Percentiles rank a stretch among this genome's conserved stretches.
Evolutionary conservation across 1,284 basidiomycete species (phyloP).

Genomic region (Apiotrichum siamense): DNA sequence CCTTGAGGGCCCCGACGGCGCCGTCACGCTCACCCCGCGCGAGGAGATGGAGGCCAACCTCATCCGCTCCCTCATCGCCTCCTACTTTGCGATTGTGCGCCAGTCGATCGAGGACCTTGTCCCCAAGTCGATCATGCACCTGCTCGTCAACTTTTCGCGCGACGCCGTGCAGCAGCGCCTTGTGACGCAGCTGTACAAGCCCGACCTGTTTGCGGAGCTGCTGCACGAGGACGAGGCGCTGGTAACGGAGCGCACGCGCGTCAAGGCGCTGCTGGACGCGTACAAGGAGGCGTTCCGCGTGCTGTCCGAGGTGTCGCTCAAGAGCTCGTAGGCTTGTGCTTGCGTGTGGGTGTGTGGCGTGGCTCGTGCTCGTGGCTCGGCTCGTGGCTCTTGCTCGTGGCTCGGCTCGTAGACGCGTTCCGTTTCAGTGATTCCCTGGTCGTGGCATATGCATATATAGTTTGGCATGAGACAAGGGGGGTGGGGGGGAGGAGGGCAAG

Average conservation of each 20-base stretch:
- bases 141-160: constrained; percentile 77
- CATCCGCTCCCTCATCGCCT: constrained; percentile 88
- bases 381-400: too few species aligned
- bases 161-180: constrained; percentile 94
- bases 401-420: too few species aligned
- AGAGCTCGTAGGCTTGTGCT: constrained; percentile 39
- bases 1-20: constrained; percentile 67
- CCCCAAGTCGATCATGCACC: constrained; percentile 93
- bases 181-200: constrained; percentile 88
- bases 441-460: too few species aligned
- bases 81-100: constrained; percentile 93
- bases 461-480: too few species aligned
- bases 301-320: constrained; percentile 45
- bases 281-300: constrained; percentile 93
- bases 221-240: constrained; percentile 93
- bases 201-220: constrained; percentile 82
- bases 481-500: too few species aligned
- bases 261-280: constrained; percentile 90
- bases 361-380: too few species aligned
- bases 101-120: constrained; percentile 96
- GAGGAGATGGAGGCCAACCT: constrained; percentile 96
- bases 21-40: constrained; percentile 58
- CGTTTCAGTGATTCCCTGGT: too few species aligned
- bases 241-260: constrained; percentile 84
- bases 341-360: too few species aligned